Evolutionary conservation across 768 basidiomycete genomes (phyloP).

Genomic region (Mycena albidolilacea): DNA sequence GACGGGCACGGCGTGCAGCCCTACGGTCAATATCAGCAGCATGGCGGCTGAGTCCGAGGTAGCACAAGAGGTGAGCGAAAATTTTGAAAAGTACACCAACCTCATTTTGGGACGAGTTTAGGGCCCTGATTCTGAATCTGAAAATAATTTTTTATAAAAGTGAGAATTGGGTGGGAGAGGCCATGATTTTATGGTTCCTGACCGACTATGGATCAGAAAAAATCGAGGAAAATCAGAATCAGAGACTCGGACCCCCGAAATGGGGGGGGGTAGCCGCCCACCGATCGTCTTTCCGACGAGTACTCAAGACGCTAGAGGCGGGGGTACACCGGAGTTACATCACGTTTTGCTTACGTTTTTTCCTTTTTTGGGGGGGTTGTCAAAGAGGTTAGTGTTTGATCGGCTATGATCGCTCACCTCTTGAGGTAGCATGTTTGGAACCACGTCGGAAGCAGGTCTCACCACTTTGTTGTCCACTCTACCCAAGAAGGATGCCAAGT

Average conservation of each 20-base stretch:
- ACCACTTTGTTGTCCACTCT: too few species aligned
- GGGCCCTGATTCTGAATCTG: constrained; percentile 11
- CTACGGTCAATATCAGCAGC: constrained; percentile 90
- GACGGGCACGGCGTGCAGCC: too few species aligned
- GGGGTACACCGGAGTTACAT: constrained; percentile 1
- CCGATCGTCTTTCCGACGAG: background rate
- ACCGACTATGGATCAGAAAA: background rate
- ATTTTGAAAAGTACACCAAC: constrained; percentile 13
- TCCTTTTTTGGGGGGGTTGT: background rate
- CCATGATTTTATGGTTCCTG: background rate
- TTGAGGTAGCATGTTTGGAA: too few species aligned
- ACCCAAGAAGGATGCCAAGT: too few species aligned
- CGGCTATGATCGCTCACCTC: too few species aligned
- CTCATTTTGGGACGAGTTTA: background rate
- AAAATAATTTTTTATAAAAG: constrained; percentile 4
- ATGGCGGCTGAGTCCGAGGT: constrained; percentile 82
- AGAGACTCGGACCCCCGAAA: background rate
- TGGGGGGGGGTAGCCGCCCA: background rate
- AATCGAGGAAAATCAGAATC: constrained; percentile 5
- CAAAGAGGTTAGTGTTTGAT: too few species aligned
- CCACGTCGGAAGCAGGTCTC: too few species aligned
- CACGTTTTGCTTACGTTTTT: constrained; percentile 9
- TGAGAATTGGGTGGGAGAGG: background rate
- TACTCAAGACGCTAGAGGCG: background rate
- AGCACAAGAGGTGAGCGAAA: constrained; percentile 26